Conservation (phyloP, 2,329 filamentous ascomycete genomes). For the Colletotrichum simmondsii region DNA sequence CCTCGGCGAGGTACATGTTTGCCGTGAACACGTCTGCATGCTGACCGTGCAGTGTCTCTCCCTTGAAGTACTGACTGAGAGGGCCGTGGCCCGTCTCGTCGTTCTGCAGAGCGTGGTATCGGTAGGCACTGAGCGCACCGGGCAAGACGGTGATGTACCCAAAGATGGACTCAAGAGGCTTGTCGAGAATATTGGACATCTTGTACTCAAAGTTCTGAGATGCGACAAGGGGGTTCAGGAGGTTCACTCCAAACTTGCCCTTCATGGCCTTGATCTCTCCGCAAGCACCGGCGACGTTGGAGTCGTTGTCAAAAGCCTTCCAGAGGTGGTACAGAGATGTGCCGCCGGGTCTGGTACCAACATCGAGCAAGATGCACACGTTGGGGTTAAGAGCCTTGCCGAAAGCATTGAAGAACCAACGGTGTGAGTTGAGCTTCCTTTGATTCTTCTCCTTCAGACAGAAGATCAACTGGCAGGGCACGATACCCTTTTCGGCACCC, state of each 20-base stretch:
- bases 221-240: slow-evolving; percentile 93
- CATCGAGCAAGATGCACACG: slow-evolving; percentile 95
- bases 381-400: slow-evolving; percentile 93
- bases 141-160: slow-evolving; percentile 98
- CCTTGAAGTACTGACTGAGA: slow-evolving; percentile 98
- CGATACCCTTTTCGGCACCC: slow-evolving; percentile 98
- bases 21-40: slow-evolving; percentile 98
- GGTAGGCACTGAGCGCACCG: slow-evolving; percentile 93
- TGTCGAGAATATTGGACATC: slow-evolving; percentile 99
- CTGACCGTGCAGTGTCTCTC: slow-evolving; percentile 94
- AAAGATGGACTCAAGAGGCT: slow-evolving; percentile 96
- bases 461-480: slow-evolving; percentile 98
- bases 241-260: slow-evolving; percentile 81
- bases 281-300: slow-evolving; percentile 95
- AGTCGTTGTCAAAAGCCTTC: slow-evolving; percentile 99
- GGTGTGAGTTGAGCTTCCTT: slow-evolving; percentile 97
- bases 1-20: slow-evolving; percentile 94
- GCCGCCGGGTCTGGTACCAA: slow-evolving; percentile 89
- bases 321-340: slow-evolving; percentile 97
- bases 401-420: slow-evolving; percentile 99
- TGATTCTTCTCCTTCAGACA: slow-evolving; percentile 98
- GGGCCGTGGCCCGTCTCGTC: slow-evolving; percentile 96
- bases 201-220: slow-evolving; percentile 99
- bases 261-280: slow-evolving; percentile 99
- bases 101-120: slow-evolving; percentile 96